Conservation (phyloP, 2,329 filamentous ascomycete species). For the Fusarium chuoi region DNA sequence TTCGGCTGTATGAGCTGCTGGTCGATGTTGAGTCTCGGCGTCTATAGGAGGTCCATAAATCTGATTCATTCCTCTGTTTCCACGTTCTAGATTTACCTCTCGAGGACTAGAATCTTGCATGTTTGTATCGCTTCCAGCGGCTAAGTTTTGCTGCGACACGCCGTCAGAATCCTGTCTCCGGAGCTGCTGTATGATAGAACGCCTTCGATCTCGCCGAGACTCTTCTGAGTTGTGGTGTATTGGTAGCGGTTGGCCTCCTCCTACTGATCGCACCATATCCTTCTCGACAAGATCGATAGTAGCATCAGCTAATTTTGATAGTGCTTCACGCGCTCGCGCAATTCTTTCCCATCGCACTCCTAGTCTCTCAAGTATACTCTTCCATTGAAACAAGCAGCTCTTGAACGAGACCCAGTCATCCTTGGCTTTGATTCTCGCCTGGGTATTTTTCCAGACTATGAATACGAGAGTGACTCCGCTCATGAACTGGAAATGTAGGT, state of each 20-base stretch:
- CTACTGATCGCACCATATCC: neutral
- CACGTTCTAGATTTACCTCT: neutral
- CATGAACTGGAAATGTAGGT: slow-evolving; percentile 17
- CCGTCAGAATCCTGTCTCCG: neutral
- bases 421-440: neutral
- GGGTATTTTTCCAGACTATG: slow-evolving; percentile 1
- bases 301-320: slow-evolving; percentile 10
- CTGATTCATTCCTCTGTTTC: neutral
- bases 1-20: too few relatives aligned
- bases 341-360: neutral
- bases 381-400: slow-evolving; percentile 4
- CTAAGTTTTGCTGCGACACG: neutral
- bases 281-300: slow-evolving; percentile 13
- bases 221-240: neutral
- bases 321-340: neutral
- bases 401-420: slow-evolving; percentile 11
- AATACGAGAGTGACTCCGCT: slow-evolving; percentile 3
- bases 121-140: fast-evolving
- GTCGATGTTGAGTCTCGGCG: neutral
- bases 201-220: neutral
- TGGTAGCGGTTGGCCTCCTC: fast-evolving
- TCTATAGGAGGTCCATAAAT: neutral
- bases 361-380: neutral
- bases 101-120: neutral
- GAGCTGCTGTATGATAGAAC: slow-evolving; percentile 1